Percentiles rank a stretch among this genome's conserved stretches.
Evolutionary conservation across 192 early-diverging fungal genomes (phyloP).

Genomic region (Jimgerdemannia lactiflua): DNA sequence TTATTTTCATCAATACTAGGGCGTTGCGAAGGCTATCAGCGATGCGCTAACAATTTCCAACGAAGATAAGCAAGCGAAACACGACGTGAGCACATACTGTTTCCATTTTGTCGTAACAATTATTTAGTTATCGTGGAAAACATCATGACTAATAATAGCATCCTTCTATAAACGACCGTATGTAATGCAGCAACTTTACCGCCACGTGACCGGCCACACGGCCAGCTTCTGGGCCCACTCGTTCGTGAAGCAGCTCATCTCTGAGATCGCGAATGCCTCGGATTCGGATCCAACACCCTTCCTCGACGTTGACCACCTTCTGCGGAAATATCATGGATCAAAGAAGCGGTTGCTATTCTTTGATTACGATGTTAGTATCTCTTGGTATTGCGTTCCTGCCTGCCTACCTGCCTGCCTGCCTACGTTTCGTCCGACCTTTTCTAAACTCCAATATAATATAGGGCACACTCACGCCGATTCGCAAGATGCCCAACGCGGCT

Average conservation of each 20-base stretch:
- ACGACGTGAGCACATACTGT: conserved; percentile 40
- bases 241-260: conserved; percentile 77
- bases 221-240: conserved; percentile 89
- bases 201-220: conserved; percentile 79
- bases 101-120: neutral
- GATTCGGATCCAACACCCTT: conserved; percentile 44
- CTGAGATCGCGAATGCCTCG: conserved; percentile 34
- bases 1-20: conserved; percentile 12
- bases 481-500: conserved; percentile 78
- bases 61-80: conserved; percentile 63
- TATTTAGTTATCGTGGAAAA: neutral
- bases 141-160: too few species aligned
- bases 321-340: conserved; percentile 48
- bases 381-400: neutral
- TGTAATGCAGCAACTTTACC: conserved; percentile 49
- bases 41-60: conserved; percentile 62
- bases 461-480: conserved; percentile 93
- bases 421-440: too few species aligned
- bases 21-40: conserved; percentile 76
- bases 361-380: conserved; percentile 5
- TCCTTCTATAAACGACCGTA: too few species aligned
- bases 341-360: conserved; percentile 80
- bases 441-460: conserved; percentile 11
- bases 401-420: too few species aligned
- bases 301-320: conserved; percentile 29